A percentile compares a stretch with the other conserved stretches of the same genome.
phyloP scores from a whole-genome alignment of 495 filamentous ascomycete species.

The Neurospora tetrasperma region DNA sequence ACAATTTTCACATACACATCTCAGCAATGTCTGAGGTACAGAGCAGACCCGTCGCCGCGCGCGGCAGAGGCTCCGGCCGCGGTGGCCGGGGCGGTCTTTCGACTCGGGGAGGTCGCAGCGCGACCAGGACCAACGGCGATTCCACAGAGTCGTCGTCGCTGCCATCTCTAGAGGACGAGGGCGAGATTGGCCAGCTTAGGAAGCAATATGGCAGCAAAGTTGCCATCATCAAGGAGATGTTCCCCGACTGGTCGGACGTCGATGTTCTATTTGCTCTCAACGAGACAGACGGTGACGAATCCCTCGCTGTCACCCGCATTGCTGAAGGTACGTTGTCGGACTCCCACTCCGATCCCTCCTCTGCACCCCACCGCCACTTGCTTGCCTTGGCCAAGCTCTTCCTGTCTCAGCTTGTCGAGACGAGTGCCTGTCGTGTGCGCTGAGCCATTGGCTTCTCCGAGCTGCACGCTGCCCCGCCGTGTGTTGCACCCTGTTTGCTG shows the following conservation, averaged over 20 bases:
- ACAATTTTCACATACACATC: conserved; percentile 21
- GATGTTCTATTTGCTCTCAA: conserved; percentile 84
- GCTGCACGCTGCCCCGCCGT: background rate
- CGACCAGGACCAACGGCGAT: conserved; percentile 33
- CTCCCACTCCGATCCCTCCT: conserved; percentile 1
- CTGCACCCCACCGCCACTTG: background rate
- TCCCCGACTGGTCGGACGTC: conserved; percentile 84
- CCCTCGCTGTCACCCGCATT: conserved; percentile 77
- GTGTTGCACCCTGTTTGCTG: background rate
- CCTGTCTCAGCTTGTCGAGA: background rate
- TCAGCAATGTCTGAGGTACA: conserved; percentile 86
- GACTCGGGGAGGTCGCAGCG: conserved; percentile 57
- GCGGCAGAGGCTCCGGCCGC: conserved; percentile 32
- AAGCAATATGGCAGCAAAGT: conserved; percentile 71
- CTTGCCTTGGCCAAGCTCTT: background rate
- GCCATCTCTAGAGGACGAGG: conserved; percentile 62
- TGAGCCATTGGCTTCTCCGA: background rate
- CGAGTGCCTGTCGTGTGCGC: background rate
- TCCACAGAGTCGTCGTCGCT: conserved; percentile 50
- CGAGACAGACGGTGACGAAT: conserved; percentile 83
- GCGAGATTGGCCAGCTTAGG: conserved; percentile 86
- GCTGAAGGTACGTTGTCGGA: conserved; percentile 59
- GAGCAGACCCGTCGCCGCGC: conserved; percentile 56
- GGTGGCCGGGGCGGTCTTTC: conserved; percentile 70
- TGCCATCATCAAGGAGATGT: conserved; percentile 73